Conservation (phyloP, 2,329 filamentous ascomycete species). For the Dactylella cylindrospora region DNA sequence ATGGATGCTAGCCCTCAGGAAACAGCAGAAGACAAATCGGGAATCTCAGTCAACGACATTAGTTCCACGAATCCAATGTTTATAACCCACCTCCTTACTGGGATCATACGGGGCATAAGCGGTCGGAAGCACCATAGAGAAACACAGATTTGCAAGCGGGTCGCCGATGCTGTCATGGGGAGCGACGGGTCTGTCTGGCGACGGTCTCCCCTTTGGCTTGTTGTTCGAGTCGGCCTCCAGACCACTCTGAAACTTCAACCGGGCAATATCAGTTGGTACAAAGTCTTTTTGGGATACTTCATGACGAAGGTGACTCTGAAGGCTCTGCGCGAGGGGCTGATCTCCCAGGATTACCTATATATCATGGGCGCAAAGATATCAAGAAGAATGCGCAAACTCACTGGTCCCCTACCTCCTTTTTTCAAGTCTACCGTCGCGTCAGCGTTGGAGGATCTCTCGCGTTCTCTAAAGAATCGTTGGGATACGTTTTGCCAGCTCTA, state of each 20-base stretch:
- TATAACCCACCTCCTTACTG: constrained; percentile 59
- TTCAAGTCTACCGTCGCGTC: constrained; percentile 18
- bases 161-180: constrained; percentile 60
- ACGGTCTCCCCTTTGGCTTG: constrained; percentile 60
- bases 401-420: constrained; percentile 30
- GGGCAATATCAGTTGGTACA: constrained; percentile 1
- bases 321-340: constrained; percentile 44
- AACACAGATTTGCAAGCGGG: constrained; percentile 57
- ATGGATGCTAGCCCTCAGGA: constrained; percentile 44
- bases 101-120: constrained; percentile 54
- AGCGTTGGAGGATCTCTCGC: constrained; percentile 25
- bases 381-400: constrained; percentile 55
- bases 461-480: constrained; percentile 32
- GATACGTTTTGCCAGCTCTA: constrained; percentile 16
- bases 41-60: constrained; percentile 29
- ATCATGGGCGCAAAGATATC: constrained; percentile 56
- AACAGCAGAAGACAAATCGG: constrained; percentile 52
- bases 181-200: constrained; percentile 53
- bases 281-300: constrained; percentile 53
- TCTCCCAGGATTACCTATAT: constrained; percentile 48
- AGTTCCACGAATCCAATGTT: constrained; percentile 53
- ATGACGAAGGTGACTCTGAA: constrained; percentile 48
- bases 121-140: constrained; percentile 10
- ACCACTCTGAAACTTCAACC: constrained; percentile 46
- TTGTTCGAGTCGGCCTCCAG: constrained; percentile 60